Conservation (phyloP, 352 stramenopile genomes). For the Peronospora farinosa region DNA sequence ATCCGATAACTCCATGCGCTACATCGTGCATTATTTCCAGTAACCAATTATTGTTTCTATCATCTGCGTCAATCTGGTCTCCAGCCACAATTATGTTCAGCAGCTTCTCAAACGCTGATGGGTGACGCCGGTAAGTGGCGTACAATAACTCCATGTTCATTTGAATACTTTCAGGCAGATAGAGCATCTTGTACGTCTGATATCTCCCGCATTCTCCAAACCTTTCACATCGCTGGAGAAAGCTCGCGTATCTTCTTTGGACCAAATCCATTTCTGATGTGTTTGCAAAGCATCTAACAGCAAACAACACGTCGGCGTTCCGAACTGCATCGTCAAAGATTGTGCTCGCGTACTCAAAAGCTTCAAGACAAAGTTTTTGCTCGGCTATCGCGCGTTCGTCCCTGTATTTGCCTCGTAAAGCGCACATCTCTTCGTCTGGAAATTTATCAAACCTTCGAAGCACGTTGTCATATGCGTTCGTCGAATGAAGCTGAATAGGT, state of each 20-base stretch:
- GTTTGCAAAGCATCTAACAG: slow-evolving; percentile 2
- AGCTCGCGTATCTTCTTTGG: background rate
- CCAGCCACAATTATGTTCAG: background rate
- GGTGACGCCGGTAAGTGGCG: background rate
- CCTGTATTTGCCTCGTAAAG: background rate
- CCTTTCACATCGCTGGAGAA: slow-evolving; percentile 2
- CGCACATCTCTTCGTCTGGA: slow-evolving; percentile 5
- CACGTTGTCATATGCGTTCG: background rate
- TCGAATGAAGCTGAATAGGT: background rate
- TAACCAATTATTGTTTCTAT: background rate
- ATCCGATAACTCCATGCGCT: background rate
- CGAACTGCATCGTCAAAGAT: background rate
- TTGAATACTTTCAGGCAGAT: slow-evolving; percentile 19
- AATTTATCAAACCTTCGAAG: slow-evolving; percentile 9
- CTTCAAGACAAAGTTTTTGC: background rate
- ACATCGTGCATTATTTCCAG: background rate
- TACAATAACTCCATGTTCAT: slow-evolving; percentile 8
- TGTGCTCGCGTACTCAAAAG: background rate
- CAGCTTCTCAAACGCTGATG: background rate
- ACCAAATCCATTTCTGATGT: slow-evolving; percentile 2
- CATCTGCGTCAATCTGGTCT: background rate
- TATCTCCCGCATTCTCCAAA: background rate
- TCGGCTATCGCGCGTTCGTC: background rate
- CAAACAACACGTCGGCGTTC: slow-evolving; percentile 13
- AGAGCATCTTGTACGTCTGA: background rate